Evolutionary conservation across 352 stramenopile genomes (phyloP).

Genomic region (Phytopythium litorale): DNA sequence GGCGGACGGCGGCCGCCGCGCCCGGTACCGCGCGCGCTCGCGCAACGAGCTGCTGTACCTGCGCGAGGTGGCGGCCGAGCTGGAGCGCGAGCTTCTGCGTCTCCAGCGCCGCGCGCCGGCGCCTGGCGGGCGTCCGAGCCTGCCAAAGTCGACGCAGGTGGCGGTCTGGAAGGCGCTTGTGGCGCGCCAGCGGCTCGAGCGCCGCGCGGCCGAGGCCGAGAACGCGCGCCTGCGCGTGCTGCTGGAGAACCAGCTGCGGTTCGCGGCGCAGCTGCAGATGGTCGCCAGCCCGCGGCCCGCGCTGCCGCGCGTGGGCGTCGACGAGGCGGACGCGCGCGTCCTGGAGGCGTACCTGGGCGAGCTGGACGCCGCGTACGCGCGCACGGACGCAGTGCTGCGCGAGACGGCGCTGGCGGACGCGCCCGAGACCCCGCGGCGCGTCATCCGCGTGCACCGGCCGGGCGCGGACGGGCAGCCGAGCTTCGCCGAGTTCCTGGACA

Average conservation of each 20-base stretch:
- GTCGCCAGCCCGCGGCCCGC: not conserved
- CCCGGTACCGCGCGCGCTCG: constrained; percentile 3
- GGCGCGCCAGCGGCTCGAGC: not conserved
- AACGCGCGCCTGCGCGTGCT: constrained; percentile 4
- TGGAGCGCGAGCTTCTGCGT: not conserved
- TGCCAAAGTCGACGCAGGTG: not conserved
- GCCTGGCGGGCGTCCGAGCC: not conserved
- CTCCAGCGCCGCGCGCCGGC: not conserved
- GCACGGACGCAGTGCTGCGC: constrained; percentile 2
- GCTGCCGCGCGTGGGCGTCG: not conserved
- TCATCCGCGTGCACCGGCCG: not conserved
- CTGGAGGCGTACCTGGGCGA: constrained; percentile 23
- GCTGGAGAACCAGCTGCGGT: constrained; percentile 4
- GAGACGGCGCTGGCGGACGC: not conserved
- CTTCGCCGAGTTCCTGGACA: constrained; percentile 21
- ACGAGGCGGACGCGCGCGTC: constrained; percentile 9
- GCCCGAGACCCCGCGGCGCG: constrained; percentile 6
- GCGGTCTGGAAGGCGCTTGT: constrained; percentile 1
- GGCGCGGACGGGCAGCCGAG: constrained; percentile 6
- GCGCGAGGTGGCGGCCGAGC: constrained; percentile 4
- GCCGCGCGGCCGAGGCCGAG: not conserved
- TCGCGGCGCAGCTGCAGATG: constrained; percentile 1
- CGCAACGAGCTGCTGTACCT: constrained; percentile 7
- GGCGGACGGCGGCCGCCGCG: not conserved
- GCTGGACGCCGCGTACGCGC: constrained; percentile 18